Conservation (phyloP, 2,329 filamentous ascomycete species). For the Colletotrichum sp. region DNA sequence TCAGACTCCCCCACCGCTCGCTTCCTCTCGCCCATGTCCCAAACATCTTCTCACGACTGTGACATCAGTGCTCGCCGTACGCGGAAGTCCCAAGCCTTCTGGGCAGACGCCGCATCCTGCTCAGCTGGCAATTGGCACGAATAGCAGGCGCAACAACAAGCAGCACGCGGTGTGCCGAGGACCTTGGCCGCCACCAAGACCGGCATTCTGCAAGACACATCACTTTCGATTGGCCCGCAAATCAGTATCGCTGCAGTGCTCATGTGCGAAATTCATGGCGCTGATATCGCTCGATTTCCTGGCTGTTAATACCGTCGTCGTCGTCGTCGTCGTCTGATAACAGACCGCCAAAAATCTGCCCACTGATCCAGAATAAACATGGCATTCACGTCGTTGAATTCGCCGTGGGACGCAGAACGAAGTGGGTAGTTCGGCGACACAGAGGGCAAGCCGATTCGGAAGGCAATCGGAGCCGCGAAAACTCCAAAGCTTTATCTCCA, state of each 20-base stretch:
- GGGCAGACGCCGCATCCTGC: neutral
- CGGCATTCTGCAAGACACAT: neutral
- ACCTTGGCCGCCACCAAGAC: neutral
- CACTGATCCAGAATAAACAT: neutral
- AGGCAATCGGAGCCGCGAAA: neutral
- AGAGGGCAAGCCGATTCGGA: neutral
- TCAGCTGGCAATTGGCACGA: neutral
- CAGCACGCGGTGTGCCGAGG: neutral
- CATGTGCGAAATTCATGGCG: neutral
- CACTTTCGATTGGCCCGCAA: neutral
- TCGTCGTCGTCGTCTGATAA: neutral
- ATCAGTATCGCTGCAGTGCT: neutral
- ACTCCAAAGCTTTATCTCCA: neutral
- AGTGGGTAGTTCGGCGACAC: neutral
- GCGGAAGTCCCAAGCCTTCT: neutral
- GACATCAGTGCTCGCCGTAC: neutral
- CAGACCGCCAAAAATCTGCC: neutral
- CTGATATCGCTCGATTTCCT: neutral
- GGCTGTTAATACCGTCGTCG: neutral
- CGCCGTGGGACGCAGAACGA: neutral
- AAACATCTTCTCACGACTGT: neutral
- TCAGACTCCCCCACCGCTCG: neutral
- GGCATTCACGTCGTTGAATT: neutral
- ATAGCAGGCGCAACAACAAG: neutral
- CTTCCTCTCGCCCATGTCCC: neutral